phyloP scores from a whole-genome alignment of 768 basidiomycete species.

The Hebeloma cylindrosporum region DNA sequence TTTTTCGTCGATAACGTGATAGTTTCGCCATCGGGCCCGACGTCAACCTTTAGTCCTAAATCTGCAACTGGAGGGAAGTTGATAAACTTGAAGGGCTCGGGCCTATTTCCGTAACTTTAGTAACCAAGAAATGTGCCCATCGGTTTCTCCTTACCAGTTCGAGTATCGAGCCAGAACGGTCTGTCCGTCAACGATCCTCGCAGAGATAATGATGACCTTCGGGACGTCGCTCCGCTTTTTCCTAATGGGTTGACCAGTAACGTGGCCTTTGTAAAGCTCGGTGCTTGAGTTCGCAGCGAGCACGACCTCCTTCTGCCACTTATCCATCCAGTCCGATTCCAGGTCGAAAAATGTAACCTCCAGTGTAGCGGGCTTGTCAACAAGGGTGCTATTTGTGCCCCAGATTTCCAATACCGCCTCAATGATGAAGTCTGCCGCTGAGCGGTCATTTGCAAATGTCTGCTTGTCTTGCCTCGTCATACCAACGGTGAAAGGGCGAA shows the following conservation, averaged over 20 bases:
- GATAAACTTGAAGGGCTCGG: slow-evolving; percentile 93
- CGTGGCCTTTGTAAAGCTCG: slow-evolving; percentile 70
- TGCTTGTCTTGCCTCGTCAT: slow-evolving; percentile 78
- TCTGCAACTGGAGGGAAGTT: slow-evolving; percentile 66
- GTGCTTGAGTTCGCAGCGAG: slow-evolving; percentile 77
- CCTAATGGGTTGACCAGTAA: slow-evolving; percentile 75
- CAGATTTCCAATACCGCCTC: slow-evolving; percentile 75
- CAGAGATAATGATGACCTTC: slow-evolving; percentile 68
- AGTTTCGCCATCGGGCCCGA: slow-evolving; percentile 54
- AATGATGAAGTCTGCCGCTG: slow-evolving; percentile 69
- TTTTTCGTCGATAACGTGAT: slow-evolving; percentile 54
- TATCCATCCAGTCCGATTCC: slow-evolving; percentile 58
- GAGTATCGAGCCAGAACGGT: slow-evolving; percentile 68
- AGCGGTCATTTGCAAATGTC: slow-evolving; percentile 54
- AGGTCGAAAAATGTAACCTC: slow-evolving; percentile 68
- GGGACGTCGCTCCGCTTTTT: slow-evolving; percentile 65
- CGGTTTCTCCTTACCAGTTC: slow-evolving; percentile 58
- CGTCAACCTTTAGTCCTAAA: slow-evolving; percentile 55
- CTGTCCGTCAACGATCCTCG: slow-evolving; percentile 60
- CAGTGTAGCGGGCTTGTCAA: slow-evolving; percentile 57
- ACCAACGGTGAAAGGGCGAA: slow-evolving; percentile 78
- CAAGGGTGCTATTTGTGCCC: slow-evolving; percentile 80
- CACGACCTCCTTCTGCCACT: slow-evolving; percentile 47
- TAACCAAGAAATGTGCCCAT: neutral
- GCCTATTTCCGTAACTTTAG: slow-evolving; percentile 59